A percentile compares a stretch with the other conserved stretches of the same genome.
Conservation (phyloP, 2,329 filamentous ascomycete genomes). For the Alternaria brassicicola region DNA sequence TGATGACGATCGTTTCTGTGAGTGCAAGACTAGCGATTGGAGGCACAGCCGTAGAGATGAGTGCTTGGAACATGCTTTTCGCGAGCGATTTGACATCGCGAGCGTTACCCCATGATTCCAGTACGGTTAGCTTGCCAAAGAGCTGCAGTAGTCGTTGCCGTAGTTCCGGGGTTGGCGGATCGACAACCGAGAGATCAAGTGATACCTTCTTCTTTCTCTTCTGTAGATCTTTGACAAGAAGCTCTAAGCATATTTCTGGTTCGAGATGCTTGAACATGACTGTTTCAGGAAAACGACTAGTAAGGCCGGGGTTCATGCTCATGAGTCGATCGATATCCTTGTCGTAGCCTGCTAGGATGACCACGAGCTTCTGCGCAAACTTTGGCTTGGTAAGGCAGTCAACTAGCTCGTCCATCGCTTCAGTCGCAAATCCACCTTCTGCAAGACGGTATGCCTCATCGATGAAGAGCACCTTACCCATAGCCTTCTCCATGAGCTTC, state of each 20-base stretch:
- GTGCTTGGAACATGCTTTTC: constrained; percentile 55
- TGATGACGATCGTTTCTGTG: constrained; percentile 31
- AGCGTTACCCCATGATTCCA: constrained; percentile 66
- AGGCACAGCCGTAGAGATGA: constrained; percentile 31
- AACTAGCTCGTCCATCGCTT: constrained; percentile 60
- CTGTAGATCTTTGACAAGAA: constrained; percentile 45
- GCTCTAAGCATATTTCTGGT: constrained; percentile 36
- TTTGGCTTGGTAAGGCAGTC: constrained; percentile 62
- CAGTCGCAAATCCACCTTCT: constrained; percentile 63
- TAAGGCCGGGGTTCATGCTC: constrained; percentile 65
- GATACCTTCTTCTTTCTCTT: constrained; percentile 34
- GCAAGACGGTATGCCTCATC: constrained; percentile 74
- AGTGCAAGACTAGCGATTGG: constrained; percentile 28
- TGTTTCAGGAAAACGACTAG: constrained; percentile 68
- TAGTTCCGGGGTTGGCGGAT: constrained; percentile 23
- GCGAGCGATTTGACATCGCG: constrained; percentile 65
- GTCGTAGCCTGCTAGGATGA: constrained; percentile 73
- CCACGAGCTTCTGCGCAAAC: constrained; percentile 65
- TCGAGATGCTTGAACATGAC: constrained; percentile 60
- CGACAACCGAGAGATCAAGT: constrained; percentile 36
- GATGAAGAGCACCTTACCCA: constrained; percentile 72
- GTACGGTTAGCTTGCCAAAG: constrained; percentile 52
- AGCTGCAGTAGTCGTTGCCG: constrained; percentile 25
- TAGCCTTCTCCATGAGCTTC: constrained; percentile 63
- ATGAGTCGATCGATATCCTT: constrained; percentile 69